Percentiles rank a stretch among this genome's conserved stretches.
phyloP scores from a whole-genome alignment of 441 rosid genomes.

The Aquilaria agallochum region DNA sequence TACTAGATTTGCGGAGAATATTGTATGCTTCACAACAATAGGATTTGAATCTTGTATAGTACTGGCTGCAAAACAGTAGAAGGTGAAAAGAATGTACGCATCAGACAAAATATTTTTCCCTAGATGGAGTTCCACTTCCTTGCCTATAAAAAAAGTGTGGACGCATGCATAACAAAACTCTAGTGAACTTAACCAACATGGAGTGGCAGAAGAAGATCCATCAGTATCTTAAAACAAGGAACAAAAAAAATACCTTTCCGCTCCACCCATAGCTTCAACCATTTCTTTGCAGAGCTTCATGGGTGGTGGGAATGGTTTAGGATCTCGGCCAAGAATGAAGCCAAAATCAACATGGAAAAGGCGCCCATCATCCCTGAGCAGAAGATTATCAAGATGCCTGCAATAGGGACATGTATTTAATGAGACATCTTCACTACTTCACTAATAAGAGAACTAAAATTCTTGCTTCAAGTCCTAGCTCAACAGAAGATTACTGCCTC shows the following conservation, averaged over 20 bases:
- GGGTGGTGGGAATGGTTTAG: conserved; percentile 99
- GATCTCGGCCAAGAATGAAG: conserved; percentile 95
- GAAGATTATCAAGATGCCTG: conserved; percentile 98
- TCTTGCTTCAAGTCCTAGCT: no score
- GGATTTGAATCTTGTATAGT: conserved; percentile 93
- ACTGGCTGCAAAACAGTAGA: conserved; percentile 56
- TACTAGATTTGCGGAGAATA: conserved; percentile 95
- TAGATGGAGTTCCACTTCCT: no score
- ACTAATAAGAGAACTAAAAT: no score
- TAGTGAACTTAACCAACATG: conserved; percentile 5
- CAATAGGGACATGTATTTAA: conserved; percentile 12
- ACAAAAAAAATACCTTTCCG: conserved; percentile 64
- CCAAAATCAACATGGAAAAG: conserved; percentile 99
- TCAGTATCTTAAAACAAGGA: background rate
- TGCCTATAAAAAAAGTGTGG: no score
- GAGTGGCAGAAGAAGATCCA: background rate
- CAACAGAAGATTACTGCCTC: no score
- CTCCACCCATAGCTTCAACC: conserved; percentile 99
- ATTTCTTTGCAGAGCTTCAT: conserved; percentile 99
- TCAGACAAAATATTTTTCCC: no score
- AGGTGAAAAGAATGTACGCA: no score
- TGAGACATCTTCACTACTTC: no score
- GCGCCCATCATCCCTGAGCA: conserved; percentile 92
- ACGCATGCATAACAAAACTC: background rate
- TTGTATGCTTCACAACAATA: conserved; percentile 99